Percentiles rank a stretch among this genome's conserved stretches.
Conservation (phyloP, 2,329 filamentous ascomycete genomes). For the Fulvia fulva region DNA sequence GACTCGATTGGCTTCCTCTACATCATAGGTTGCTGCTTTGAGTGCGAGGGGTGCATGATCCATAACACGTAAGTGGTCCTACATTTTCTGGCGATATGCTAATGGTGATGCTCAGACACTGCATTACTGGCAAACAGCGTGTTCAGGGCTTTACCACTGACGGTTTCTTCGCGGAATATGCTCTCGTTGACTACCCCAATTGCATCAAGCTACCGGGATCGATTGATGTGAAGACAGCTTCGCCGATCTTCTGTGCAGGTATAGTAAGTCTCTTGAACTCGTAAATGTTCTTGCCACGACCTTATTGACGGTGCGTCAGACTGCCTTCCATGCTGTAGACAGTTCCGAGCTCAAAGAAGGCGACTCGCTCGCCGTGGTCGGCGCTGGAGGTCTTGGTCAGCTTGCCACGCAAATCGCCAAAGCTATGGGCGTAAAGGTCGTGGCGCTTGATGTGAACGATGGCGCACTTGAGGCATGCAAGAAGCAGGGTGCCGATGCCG, state of each 20-base stretch:
- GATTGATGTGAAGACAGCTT: slow-evolving; percentile 15
- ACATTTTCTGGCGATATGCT: background rate
- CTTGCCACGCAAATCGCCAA: slow-evolving; percentile 19
- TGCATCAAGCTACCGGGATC: slow-evolving; percentile 15
- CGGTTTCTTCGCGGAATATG: slow-evolving; percentile 21
- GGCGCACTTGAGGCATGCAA: slow-evolving; percentile 17
- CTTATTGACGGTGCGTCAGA: background rate
- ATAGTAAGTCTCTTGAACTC: slow-evolving; percentile 8
- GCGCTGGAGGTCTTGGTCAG: slow-evolving; percentile 17
- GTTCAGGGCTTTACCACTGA: slow-evolving; percentile 19
- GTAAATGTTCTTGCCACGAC: background rate
- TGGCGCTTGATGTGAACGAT: slow-evolving; percentile 18
- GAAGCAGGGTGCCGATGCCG: slow-evolving; percentile 16
- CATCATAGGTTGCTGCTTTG: slow-evolving; percentile 18
- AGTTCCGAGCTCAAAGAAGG: slow-evolving; percentile 15
- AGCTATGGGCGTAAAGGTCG: slow-evolving; percentile 15
- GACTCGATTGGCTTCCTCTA: slow-evolving; percentile 19
- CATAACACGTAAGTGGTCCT: slow-evolving; percentile 7
- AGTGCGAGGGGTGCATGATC: slow-evolving; percentile 20
- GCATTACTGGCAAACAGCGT: slow-evolving; percentile 16
- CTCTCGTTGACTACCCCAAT: slow-evolving; percentile 17
- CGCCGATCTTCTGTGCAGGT: slow-evolving; percentile 19
- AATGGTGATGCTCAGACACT: background rate
- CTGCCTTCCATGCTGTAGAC: slow-evolving; percentile 19
- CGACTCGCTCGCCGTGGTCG: slow-evolving; percentile 18